phyloP scores from a whole-genome alignment of 805 yeast species.

The Wickerhamomyces tratensis region DNA sequence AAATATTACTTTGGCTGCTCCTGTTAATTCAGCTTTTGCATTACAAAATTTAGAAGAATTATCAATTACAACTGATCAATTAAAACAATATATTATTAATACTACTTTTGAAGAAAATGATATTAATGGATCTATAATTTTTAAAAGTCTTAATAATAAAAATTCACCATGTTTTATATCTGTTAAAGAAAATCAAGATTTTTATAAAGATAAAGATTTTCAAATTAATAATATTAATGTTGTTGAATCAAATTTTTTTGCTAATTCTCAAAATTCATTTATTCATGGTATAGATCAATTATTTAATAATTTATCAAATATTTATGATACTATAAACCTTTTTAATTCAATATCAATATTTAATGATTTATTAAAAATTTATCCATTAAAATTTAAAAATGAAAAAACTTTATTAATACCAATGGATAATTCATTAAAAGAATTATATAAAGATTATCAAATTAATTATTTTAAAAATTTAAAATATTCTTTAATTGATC shows the following conservation, averaged over 20 bases:
- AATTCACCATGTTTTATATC: conserved; percentile 22
- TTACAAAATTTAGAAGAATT: conserved; percentile 10
- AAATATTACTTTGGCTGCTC: conserved; percentile 72
- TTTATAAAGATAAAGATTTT: conserved; percentile 1
- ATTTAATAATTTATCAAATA: conserved; percentile 25
- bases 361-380: neutral
- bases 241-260: conserved; percentile 45
- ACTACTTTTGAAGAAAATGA: conserved; percentile 19
- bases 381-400: conserved; percentile 14
- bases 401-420: conserved; percentile 40
- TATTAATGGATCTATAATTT: conserved; percentile 18
- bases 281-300: conserved; percentile 53
- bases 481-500: conserved; percentile 21
- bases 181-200: conserved; percentile 17
- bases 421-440: conserved; percentile 25
- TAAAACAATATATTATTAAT: conserved; percentile 26
- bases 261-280: conserved; percentile 53
- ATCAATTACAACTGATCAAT: conserved; percentile 3
- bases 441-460: conserved; percentile 30
- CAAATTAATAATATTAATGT: conserved; percentile 37
- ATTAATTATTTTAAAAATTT: conserved; percentile 28
- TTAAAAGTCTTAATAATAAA: conserved; percentile 7
- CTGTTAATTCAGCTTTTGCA: conserved; percentile 70
- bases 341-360: neutral
- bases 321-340: conserved; percentile 25